A percentile compares a stretch with the other conserved stretches of the same genome.
Evolutionary conservation across 1,284 basidiomycete species (phyloP).

Genomic region (Puccinia coronata): DNA sequence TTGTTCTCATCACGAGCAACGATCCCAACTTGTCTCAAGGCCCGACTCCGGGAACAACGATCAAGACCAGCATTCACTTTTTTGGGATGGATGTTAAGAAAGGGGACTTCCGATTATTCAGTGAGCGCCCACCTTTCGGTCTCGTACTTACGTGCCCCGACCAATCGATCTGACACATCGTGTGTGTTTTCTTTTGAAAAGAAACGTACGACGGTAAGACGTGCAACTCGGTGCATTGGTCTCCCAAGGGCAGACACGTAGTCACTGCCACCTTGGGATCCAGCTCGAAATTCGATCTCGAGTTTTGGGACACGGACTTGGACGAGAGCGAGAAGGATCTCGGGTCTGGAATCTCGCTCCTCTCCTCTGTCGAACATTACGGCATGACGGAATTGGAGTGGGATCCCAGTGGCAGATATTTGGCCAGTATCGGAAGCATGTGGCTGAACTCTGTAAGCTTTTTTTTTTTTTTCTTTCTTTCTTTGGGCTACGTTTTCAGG

Average conservation of each 20-base stretch:
- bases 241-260: constrained; percentile 91
- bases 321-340: constrained; percentile 68
- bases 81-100: constrained; percentile 91
- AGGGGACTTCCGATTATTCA: constrained; percentile 90
- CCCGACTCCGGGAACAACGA: constrained; percentile 80
- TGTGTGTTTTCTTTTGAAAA: constrained; percentile 58
- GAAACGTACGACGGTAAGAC: constrained; percentile 81
- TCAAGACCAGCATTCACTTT: constrained; percentile 96
- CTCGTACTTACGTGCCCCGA: neutral
- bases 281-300: constrained; percentile 91
- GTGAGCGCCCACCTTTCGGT: constrained; percentile 61
- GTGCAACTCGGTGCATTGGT: constrained; percentile 96
- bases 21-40: constrained; percentile 86
- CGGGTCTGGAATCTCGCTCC: constrained; percentile 79
- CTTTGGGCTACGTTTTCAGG: neutral
- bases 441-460: constrained; percentile 92
- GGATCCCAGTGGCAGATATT: constrained; percentile 94
- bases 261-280: constrained; percentile 94
- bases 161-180: neutral
- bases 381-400: constrained; percentile 97
- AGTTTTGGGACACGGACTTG: constrained; percentile 97
- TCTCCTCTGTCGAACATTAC: constrained; percentile 88
- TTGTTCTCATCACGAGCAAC: constrained; percentile 90
- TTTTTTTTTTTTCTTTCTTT: constrained; percentile 46
- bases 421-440: constrained; percentile 88